Base-by-base conservation (phyloP, 2,329 filamentous ascomycete species). In the Talaromyces piceae region DNA sequence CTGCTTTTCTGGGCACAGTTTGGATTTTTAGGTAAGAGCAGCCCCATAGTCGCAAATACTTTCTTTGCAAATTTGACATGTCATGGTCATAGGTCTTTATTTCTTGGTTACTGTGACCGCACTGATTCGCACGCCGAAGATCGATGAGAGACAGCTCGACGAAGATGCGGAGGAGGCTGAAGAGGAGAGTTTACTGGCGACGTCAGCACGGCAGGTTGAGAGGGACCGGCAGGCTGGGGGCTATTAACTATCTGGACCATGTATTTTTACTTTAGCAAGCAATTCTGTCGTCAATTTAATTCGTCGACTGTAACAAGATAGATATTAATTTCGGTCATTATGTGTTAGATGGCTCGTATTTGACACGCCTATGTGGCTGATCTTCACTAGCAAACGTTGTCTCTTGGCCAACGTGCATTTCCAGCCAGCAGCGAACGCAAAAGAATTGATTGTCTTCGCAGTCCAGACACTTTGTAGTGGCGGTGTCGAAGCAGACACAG, bases 1-100 rank as follows among this genome's bases (percentile, higher is more conserved):
- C 74, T 97, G n/a, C 81, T 88, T 59, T 98, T 97, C 69, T 98
- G 91, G 90, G 88, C 90, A 0, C 93, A 98, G 63, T 97, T 96
- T 64, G 87, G 80, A 11, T 97, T 98, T 72, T 71, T 98, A 41
- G 86, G 74, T 74, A 67, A 59, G 64, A 30, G n/a, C 25, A 3
- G 25, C 5, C 3, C 12, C 20, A 43, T 43, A 11, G 16, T 23
- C 39, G 20, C 28, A 30, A 54, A 18, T 41, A 27, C n/a, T 37
- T 18, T 49, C 6, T 7, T 41, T 39, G 11, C 16, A 48, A 9
- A 31, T 16, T 13, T 41, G n/a, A 37, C n/a, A 18, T 28, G 51
- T 43, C 49, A 18, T 5, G 16, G 6, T 50, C 22, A n/a, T 47
- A 73, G 69, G 71, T 28, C 77, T 96, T 18, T 96, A 95, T 68